A percentile compares a stretch with the other conserved stretches of the same genome.
Conservation (phyloP, 169 alveolate species). For the Babesia ovata region DNA sequence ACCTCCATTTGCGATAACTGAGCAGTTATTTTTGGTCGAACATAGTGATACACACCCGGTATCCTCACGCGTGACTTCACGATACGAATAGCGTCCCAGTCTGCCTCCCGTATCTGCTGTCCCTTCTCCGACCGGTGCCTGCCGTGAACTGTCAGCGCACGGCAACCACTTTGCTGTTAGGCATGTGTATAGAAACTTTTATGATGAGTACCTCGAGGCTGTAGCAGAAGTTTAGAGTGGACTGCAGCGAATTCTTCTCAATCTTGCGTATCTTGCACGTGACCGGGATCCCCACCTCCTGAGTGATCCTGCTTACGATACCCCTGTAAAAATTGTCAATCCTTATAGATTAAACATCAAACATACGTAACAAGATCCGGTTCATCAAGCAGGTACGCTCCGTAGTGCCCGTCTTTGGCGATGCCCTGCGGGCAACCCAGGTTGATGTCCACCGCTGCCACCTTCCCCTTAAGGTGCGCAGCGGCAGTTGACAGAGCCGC, state of each 20-base stretch:
- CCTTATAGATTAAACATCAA: not conserved
- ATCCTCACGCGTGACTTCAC: slow-evolving; percentile 83
- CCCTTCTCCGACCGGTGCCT: slow-evolving; percentile 75
- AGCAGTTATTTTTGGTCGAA: too few relatives aligned
- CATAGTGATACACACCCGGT: slow-evolving; percentile 69
- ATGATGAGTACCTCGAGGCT: slow-evolving; percentile 79
- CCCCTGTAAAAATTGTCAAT: slow-evolving; percentile 25
- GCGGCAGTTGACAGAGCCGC: slow-evolving; percentile 82
- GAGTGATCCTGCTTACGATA: slow-evolving; percentile 80
- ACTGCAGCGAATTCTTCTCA: slow-evolving; percentile 79
- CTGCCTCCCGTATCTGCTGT: slow-evolving; percentile 60
- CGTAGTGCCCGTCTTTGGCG: slow-evolving; percentile 91
- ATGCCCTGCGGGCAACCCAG: slow-evolving; percentile 94
- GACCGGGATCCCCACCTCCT: slow-evolving; percentile 80
- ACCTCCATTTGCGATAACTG: slow-evolving; percentile 93
- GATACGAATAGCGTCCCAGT: slow-evolving; percentile 83
- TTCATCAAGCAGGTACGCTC: slow-evolving; percentile 88
- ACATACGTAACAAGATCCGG: slow-evolving; percentile 77
- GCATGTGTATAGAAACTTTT: too few relatives aligned
- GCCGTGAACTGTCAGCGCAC: slow-evolving; percentile 83
- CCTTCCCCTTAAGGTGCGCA: slow-evolving; percentile 83
- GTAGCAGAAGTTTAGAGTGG: slow-evolving; percentile 85
- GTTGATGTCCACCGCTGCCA: slow-evolving; percentile 91
- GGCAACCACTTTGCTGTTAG: slow-evolving; percentile 76
- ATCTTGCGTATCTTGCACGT: slow-evolving; percentile 89